A percentile compares a stretch with the other conserved stretches of the same genome.
phyloP scores from a whole-genome alignment of 768 basidiomycete genomes.

The Pisolithus microcarpus region DNA sequence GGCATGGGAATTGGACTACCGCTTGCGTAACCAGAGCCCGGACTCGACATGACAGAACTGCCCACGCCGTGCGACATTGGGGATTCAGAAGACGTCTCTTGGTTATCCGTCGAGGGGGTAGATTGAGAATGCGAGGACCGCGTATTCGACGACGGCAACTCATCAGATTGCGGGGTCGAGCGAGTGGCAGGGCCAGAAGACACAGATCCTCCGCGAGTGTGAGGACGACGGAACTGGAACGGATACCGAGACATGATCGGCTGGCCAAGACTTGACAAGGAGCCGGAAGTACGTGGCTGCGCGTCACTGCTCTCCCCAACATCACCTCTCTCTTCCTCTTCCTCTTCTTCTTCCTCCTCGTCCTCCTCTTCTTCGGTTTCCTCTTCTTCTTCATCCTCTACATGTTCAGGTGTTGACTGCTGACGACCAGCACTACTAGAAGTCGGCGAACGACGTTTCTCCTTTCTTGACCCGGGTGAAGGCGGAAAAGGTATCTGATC shows the following conservation, averaged over 20 bases:
- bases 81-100: conserved; percentile 50
- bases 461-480: conserved; percentile 40
- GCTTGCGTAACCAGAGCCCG: conserved; percentile 26
- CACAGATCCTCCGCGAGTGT: conserved; percentile 34
- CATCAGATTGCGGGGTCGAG: conserved; percentile 30
- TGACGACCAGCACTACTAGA: conserved; percentile 26
- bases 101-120: conserved; percentile 59
- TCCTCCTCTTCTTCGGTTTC: conserved; percentile 31
- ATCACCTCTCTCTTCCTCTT: conserved; percentile 32
- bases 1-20: conserved; percentile 40
- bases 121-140: conserved; percentile 36
- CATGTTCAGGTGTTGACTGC: conserved; percentile 21
- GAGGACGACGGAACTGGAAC: conserved; percentile 51
- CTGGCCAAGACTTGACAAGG: conserved; percentile 80
- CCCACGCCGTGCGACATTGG: conserved; percentile 39
- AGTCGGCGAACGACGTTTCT: conserved; percentile 26
- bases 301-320: conserved; percentile 40
- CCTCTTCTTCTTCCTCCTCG: conserved; percentile 41
- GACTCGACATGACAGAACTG: conserved; percentile 32
- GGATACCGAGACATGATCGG: conserved; percentile 67
- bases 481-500: conserved; percentile 73
- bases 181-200: conserved; percentile 38
- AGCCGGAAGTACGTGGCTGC: conserved; percentile 64
- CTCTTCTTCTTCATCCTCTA: conserved; percentile 20
- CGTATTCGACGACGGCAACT: conserved; percentile 32